Conservation (phyloP, 495 filamentous ascomycete genomes). For the Hypoxylon perforatum region DNA sequence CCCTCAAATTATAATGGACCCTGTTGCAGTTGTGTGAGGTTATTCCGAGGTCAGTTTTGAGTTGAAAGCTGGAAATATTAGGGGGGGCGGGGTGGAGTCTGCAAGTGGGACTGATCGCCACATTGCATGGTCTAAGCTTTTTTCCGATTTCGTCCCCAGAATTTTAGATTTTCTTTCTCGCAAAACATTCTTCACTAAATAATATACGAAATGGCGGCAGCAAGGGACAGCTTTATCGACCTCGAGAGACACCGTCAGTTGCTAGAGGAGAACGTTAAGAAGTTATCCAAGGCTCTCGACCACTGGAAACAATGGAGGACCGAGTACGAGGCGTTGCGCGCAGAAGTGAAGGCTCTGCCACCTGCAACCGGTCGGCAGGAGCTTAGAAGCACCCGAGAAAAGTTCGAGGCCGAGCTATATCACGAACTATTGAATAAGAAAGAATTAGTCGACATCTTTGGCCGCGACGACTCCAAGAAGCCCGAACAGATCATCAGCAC, state of each 20-base stretch:
- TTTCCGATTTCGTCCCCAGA: neutral
- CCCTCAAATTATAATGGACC: no score
- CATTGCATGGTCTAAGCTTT: neutral
- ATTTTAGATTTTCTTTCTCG: neutral
- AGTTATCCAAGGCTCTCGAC: slow-evolving; percentile 78
- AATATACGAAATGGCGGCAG: slow-evolving; percentile 26
- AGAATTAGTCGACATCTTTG: slow-evolving; percentile 73
- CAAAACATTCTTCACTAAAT: neutral
- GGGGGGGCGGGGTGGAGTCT: neutral
- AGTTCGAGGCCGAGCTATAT: slow-evolving; percentile 57
- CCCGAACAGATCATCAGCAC: slow-evolving; percentile 72
- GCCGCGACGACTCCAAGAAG: slow-evolving; percentile 60
- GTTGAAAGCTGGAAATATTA: neutral
- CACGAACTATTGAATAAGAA: slow-evolving; percentile 59
- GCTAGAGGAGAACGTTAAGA: slow-evolving; percentile 78
- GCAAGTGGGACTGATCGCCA: neutral
- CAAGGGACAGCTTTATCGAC: slow-evolving; percentile 60
- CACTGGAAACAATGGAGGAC: slow-evolving; percentile 91
- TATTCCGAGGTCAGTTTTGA: no score
- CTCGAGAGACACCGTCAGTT: slow-evolving; percentile 80
- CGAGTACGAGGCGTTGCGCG: slow-evolving; percentile 89
- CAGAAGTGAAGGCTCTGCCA: slow-evolving; percentile 72
- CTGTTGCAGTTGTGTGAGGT: no score
- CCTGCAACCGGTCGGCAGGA: slow-evolving; percentile 65
- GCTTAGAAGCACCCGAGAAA: slow-evolving; percentile 50